Percentiles rank a stretch among this genome's conserved stretches.
Evolutionary conservation across 179 eudicot species (phyloP).

Genomic region (Silene vulgaris): DNA sequence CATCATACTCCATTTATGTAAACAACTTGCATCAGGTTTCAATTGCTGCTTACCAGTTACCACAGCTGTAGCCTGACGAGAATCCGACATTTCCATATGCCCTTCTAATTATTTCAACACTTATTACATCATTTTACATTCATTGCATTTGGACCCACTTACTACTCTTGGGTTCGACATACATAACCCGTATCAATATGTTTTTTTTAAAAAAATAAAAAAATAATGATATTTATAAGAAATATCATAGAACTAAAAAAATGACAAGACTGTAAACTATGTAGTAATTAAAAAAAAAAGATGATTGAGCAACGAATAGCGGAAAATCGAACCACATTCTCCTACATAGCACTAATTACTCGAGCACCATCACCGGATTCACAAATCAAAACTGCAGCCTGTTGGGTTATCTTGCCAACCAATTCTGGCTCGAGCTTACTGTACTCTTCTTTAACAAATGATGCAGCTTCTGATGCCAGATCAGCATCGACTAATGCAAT

Average conservation of each 20-base stretch:
- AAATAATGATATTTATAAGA: no score
- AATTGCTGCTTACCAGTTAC: no score
- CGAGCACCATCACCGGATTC: conserved; percentile 80
- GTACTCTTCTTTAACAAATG: conserved; percentile 60
- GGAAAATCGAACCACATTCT: neutral
- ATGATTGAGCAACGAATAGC: neutral
- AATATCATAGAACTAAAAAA: neutral
- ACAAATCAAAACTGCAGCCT: conserved; percentile 57
- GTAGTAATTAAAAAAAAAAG: neutral
- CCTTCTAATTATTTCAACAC: neutral
- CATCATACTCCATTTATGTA: no score
- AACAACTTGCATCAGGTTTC: no score
- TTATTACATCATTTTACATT: neutral
- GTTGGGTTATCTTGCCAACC: conserved; percentile 47
- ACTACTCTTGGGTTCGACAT: no score
- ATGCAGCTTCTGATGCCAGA: conserved; percentile 54
- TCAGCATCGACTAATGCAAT: conserved; percentile 75
- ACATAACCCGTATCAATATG: no score
- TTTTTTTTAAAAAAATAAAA: no score
- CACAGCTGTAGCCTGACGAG: no score
- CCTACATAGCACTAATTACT: conserved; percentile 38
- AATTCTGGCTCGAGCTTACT: conserved; percentile 59
- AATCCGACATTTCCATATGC: neutral
- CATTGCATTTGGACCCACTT: neutral
- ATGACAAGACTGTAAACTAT: neutral